Conservation (phyloP, 1,139 yeast genomes). For the Debaryomycetaceae sp. region DNA sequence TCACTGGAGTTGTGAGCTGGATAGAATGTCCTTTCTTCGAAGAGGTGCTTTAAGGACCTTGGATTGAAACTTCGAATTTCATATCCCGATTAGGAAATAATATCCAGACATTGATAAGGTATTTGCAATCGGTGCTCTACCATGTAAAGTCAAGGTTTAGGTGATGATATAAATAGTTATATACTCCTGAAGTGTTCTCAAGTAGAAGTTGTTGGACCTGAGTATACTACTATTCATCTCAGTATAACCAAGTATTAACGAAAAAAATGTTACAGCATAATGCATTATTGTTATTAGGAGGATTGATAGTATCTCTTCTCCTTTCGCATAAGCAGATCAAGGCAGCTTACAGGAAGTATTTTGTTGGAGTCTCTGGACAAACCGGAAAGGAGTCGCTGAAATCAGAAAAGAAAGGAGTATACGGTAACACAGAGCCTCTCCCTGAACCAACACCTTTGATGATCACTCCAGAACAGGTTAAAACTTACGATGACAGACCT, state of each 20-base stretch:
- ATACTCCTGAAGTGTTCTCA: background rate
- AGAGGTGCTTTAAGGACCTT: background rate
- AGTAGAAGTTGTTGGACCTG: background rate
- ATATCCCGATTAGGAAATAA: slow-evolving; percentile 8
- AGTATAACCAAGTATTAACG: background rate
- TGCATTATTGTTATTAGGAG: slow-evolving; percentile 12
- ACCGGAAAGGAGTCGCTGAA: slow-evolving; percentile 9
- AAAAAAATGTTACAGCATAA: slow-evolving; percentile 6
- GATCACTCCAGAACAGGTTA: slow-evolving; percentile 66
- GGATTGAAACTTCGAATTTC: background rate
- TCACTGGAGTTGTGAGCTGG: background rate
- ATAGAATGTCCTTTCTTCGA: background rate
- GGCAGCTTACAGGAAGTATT: slow-evolving; percentile 3
- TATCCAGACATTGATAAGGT: slow-evolving; percentile 10
- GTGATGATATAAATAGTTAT: background rate
- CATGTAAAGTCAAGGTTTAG: background rate
- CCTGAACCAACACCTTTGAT: slow-evolving; percentile 58
- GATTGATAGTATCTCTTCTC: slow-evolving; percentile 9
- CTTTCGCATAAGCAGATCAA: slow-evolving; percentile 16
- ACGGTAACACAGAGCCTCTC: slow-evolving; percentile 16
- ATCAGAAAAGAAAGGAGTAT: slow-evolving; percentile 5
- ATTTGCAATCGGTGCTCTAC: slow-evolving; percentile 6
- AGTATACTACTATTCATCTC: background rate
- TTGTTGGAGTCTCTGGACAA: background rate
- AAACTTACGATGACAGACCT: slow-evolving; percentile 66